Percentiles rank a stretch among this genome's conserved stretches.
Evolutionary conservation across 441 rosid genomes (phyloP).

Genomic region (Erodium moschatum): DNA sequence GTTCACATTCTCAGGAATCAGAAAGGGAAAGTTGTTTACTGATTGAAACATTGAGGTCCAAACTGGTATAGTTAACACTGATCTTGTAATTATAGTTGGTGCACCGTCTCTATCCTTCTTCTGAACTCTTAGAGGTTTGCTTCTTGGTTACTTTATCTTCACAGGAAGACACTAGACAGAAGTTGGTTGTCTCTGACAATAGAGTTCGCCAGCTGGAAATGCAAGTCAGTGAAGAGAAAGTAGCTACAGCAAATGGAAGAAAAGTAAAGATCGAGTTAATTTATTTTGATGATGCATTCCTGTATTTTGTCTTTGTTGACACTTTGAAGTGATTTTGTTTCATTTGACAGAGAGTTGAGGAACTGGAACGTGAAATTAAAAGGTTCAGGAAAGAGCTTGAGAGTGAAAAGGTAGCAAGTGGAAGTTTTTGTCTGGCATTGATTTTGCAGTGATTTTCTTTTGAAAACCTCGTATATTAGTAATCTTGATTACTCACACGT

Average conservation of each 20-base stretch:
- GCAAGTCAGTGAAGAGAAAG: constrained; percentile 69
- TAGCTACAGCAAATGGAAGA: constrained; percentile 48
- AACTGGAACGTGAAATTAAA: constrained; percentile 58
- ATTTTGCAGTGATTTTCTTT: background rate
- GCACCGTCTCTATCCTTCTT: constrained; percentile 3
- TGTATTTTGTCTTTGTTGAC: constrained; percentile 2
- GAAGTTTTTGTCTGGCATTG: background rate
- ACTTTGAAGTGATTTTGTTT: constrained; percentile 17
- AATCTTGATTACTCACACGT: background rate
- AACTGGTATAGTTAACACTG: constrained; percentile 48
- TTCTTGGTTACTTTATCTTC: constrained; percentile 17
- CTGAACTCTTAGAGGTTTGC: background rate
- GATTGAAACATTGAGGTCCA: constrained; percentile 66
- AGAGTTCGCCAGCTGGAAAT: constrained; percentile 84
- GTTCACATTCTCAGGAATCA: constrained; percentile 44
- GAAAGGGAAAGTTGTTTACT: constrained; percentile 67
- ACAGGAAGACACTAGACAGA: constrained; percentile 82
- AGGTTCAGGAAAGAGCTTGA: constrained; percentile 57
- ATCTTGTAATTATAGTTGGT: background rate
- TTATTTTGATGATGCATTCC: background rate
- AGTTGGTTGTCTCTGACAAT: constrained; percentile 71
- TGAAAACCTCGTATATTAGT: background rate
- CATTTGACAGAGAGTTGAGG: constrained; percentile 58
- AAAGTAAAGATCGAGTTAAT: constrained; percentile 33
- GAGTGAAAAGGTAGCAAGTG: constrained; percentile 60